Evolutionary conservation across 768 basidiomycete genomes (phyloP), one percentile per base, ranked within the genome.

Genomic region (Agrocybe chaxingu): DNA sequence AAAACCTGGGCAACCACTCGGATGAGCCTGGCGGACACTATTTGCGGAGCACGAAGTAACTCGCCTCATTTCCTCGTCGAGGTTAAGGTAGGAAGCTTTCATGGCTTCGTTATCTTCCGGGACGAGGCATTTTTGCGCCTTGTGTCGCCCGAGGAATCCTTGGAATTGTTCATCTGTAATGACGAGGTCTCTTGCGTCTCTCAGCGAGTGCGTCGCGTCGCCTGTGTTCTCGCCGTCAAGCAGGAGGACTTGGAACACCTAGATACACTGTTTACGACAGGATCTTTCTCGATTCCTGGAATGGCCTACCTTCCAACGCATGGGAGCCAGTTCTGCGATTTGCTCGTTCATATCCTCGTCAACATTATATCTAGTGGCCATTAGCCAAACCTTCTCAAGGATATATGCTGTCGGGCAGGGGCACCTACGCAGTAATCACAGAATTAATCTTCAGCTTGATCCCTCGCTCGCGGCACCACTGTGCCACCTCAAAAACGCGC

Each of bases 321-420:
- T 63, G 0, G 72, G 72, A 0, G 51, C 54, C 13, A 72, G 55
- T 16, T 65, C 54, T 40, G 62, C 56, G 5, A 74, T 70, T 31
- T 61, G 57, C 4, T 66, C 63, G 19, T 69, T 72, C 72, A 73
- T 74, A 6, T 73, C 71, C 47, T 73, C 70, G 10, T 70, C 50
- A 62, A 65, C 70, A 43, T 73, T 73, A 11, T 67, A 62, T 7
- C 70, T 72, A 24, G 8, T 11, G 31, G 62, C 1, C n/a, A 32
- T 19, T 7, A 24, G 18, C n/a, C n/a, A n/a, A 19, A 47, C 24
- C 5, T 24, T 24, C 24, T 24, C 24, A 8, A 40, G 7, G 34
- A 61, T 71, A 13, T 36, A 39, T 36, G 9, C 13, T 13, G 16
- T 30, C 19, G 11, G n/a, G 19, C 12, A 13, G 41, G 36, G 38